phyloP scores from a whole-genome alignment of 495 filamentous ascomycete species.

The Aspergillus wentii region DNA sequence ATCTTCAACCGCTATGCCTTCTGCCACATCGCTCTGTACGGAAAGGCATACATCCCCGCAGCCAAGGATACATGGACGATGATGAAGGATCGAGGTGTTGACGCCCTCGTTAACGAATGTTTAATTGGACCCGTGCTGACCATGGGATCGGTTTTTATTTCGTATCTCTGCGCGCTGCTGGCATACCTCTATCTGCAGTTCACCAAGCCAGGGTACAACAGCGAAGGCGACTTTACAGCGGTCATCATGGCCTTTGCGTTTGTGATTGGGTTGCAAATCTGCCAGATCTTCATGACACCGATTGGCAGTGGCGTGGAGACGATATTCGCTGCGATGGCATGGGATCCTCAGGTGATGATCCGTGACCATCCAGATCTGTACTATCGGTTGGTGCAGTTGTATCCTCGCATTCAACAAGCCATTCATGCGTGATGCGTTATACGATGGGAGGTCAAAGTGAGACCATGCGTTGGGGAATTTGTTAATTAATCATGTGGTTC shows the following conservation, averaged over 20 bases:
- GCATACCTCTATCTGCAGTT: conserved; percentile 80
- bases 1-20: conserved; percentile 76
- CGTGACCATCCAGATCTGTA: conserved; percentile 79
- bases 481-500: too few relatives aligned
- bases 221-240: conserved; percentile 60
- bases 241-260: conserved; percentile 81
- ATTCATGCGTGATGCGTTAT: conserved; percentile 47
- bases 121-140: conserved; percentile 85
- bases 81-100: conserved; percentile 88
- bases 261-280: conserved; percentile 80
- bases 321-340: conserved; percentile 83
- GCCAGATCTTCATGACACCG: conserved; percentile 81
- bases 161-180: conserved; percentile 73
- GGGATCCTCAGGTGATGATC: conserved; percentile 84
- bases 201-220: conserved; percentile 76
- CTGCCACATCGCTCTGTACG: conserved; percentile 87
- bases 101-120: conserved; percentile 85
- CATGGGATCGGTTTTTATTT: conserved; percentile 80
- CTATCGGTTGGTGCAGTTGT: conserved; percentile 66
- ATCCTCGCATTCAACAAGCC: conserved; percentile 75
- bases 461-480: too few relatives aligned
- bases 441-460: not conserved
- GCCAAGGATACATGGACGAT: conserved; percentile 87
- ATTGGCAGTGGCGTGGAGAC: conserved; percentile 61
- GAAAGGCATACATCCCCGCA: conserved; percentile 75